phyloP scores from a whole-genome alignment of 2,329 filamentous ascomycete genomes.

The Tolypocladium tundrense region DNA sequence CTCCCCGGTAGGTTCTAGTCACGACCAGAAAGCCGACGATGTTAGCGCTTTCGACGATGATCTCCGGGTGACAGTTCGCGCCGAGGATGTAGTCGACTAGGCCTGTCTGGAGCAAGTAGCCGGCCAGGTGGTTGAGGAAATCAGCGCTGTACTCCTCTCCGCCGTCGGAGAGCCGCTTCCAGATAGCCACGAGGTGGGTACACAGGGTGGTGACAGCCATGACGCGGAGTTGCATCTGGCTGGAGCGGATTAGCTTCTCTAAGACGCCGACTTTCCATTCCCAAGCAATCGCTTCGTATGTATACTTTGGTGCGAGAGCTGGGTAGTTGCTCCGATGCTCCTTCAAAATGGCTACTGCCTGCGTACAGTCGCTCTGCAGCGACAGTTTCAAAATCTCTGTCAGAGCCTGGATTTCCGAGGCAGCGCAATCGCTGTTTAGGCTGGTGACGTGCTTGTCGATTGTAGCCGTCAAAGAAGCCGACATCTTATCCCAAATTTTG shows the following conservation, averaged over 20 bases:
- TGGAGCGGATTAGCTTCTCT: slow-evolving; percentile 65
- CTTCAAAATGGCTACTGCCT: slow-evolving; percentile 19
- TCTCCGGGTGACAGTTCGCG: slow-evolving; percentile 82
- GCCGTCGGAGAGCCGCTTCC: slow-evolving; percentile 43
- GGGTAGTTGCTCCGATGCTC: slow-evolving; percentile 20
- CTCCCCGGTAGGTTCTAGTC: slow-evolving; percentile 59
- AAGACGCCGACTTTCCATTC: slow-evolving; percentile 63
- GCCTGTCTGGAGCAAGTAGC: slow-evolving; percentile 57
- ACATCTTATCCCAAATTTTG: slow-evolving; percentile 31
- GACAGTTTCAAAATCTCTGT: slow-evolving; percentile 32
- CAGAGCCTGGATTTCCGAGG: slow-evolving; percentile 27
- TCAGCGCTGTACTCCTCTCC: slow-evolving; percentile 27
- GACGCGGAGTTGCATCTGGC: slow-evolving; percentile 84
- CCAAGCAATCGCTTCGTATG: slow-evolving; percentile 40
- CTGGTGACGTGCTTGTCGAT: slow-evolving; percentile 47
- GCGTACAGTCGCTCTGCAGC: slow-evolving; percentile 25
- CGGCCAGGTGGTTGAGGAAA: slow-evolving; percentile 57
- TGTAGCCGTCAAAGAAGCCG: slow-evolving; percentile 30
- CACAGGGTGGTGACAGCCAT: slow-evolving; percentile 69
- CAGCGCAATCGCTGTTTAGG: slow-evolving; percentile 34
- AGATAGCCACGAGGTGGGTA: slow-evolving; percentile 55
- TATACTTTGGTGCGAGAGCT: slow-evolving; percentile 24
- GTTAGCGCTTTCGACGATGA: slow-evolving; percentile 72
- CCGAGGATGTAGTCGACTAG: slow-evolving; percentile 82
- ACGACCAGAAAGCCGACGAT: slow-evolving; percentile 82